Conservation (phyloP, 805 yeast species). For the Pichia nanzhaoensis region DNA sequence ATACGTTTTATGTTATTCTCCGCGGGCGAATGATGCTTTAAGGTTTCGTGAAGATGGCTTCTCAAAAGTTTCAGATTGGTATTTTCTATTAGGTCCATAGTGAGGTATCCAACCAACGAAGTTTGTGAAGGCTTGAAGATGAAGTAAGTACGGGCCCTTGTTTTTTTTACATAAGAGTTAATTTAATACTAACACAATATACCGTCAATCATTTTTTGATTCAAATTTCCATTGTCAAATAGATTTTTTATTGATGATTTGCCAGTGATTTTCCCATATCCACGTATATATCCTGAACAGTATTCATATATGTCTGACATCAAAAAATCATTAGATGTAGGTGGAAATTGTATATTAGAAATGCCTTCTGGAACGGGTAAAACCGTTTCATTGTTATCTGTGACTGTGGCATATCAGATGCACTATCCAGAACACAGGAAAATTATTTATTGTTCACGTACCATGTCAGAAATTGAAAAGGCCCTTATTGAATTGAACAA, state of each 20-base stretch:
- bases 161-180: not conserved
- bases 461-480: slow-evolving; percentile 98
- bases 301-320: slow-evolving; percentile 97
- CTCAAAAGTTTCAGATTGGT: too few relatives aligned
- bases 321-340: slow-evolving; percentile 87
- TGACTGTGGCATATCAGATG: slow-evolving; percentile 94
- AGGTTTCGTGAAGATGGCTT: too few relatives aligned
- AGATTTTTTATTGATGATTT: slow-evolving; percentile 92
- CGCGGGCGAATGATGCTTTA: too few relatives aligned
- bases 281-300: slow-evolving; percentile 95
- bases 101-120: too few relatives aligned
- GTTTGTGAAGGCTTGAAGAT: slow-evolving; percentile 7
- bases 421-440: slow-evolving; percentile 88
- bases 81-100: too few relatives aligned
- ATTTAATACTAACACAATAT: slow-evolving; percentile 10
- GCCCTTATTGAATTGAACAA: slow-evolving; percentile 86
- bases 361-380: slow-evolving; percentile 99
- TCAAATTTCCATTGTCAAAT: not conserved
- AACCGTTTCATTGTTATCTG: slow-evolving; percentile 82
- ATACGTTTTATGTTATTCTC: too few relatives aligned
- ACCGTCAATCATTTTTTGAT: not conserved
- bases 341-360: slow-evolving; percentile 93
- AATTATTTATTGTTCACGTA: slow-evolving; percentile 96
- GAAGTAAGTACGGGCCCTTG: slow-evolving; percentile 14
- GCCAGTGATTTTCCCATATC: slow-evolving; percentile 94